Percentiles rank a stretch among this genome's conserved stretches.
Conservation (phyloP, 2,329 filamentous ascomycete species). For the Cladosporium austrohemisphaericum region DNA sequence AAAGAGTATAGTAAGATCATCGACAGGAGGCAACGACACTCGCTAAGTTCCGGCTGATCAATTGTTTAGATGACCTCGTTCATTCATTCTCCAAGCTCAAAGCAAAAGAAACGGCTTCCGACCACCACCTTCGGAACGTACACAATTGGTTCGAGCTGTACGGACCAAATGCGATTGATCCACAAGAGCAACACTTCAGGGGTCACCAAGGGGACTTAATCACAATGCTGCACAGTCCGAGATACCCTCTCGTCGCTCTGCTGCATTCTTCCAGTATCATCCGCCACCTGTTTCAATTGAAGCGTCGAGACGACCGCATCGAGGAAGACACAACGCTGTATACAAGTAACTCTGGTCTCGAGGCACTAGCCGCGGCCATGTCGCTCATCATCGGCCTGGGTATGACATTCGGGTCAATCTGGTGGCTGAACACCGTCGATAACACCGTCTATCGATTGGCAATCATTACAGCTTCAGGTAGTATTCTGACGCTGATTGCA, state of each 20-base stretch:
- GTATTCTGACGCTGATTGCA: conserved; percentile 8
- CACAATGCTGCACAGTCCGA: conserved; percentile 13
- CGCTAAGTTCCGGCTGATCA: neutral
- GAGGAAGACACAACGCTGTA: neutral
- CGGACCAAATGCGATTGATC: neutral
- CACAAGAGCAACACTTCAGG: conserved; percentile 11
- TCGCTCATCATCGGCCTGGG: conserved; percentile 10
- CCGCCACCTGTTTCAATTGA: neutral
- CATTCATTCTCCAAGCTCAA: conserved; percentile 9
- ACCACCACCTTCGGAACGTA: conserved; percentile 1
- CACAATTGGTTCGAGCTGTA: neutral
- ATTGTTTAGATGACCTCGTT: conserved; percentile 12
- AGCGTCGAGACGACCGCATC: neutral
- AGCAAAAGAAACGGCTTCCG: neutral
- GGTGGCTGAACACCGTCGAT: conserved; percentile 18
- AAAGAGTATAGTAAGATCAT: conserved; percentile 15
- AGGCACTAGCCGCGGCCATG: conserved; percentile 9
- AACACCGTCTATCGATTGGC: conserved; percentile 7
- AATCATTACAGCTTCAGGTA: conserved; percentile 15
- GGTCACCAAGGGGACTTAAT: conserved; percentile 16
- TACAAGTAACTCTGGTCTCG: conserved; percentile 13
- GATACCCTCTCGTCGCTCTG: conserved; percentile 7
- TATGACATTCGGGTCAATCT: conserved; percentile 16
- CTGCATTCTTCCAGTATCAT: neutral
- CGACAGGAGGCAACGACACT: neutral